A percentile compares a stretch with the other conserved stretches of the same genome.
phyloP scores from a whole-genome alignment of 352 stramenopile genomes.

The Peronospora destructor region DNA sequence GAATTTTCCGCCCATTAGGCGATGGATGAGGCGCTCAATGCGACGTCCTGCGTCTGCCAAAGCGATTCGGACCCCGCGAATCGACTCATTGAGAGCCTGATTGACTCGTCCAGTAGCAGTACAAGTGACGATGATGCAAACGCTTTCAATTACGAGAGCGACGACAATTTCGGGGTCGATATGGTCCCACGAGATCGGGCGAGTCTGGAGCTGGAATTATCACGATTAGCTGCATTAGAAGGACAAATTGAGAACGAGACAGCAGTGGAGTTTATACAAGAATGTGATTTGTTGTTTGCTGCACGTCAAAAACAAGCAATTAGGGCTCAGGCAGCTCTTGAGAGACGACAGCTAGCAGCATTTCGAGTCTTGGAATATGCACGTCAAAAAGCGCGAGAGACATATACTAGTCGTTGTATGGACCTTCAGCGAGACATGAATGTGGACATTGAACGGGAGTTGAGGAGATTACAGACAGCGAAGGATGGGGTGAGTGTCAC shows the following conservation, averaged over 20 bases:
- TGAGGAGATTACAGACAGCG: conserved; percentile 42
- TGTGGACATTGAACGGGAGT: conserved; percentile 44
- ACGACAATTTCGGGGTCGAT: conserved; percentile 20
- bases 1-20: conserved; percentile 17
- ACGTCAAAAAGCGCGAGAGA: conserved; percentile 29
- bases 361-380: conserved; percentile 38
- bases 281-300: conserved; percentile 23
- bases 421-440: conserved; percentile 50
- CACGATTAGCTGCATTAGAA: conserved; percentile 22
- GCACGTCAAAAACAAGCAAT: conserved; percentile 19
- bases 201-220: conserved; percentile 30
- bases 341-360: conserved; percentile 24
- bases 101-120: conserved; percentile 11
- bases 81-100: neutral
- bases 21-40: conserved; percentile 15
- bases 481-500: conserved; percentile 63
- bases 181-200: conserved; percentile 17
- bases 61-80: neutral
- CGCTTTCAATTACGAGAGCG: conserved; percentile 6
- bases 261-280: conserved; percentile 32
- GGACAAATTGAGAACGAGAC: conserved; percentile 26
- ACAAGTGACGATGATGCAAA: conserved; percentile 12
- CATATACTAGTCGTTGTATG: conserved; percentile 38
- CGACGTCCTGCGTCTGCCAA: conserved; percentile 6
- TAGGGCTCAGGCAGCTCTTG: conserved; percentile 26